Percentiles rank a stretch among this genome's conserved stretches.
Conservation (phyloP, 257 asterid species). For the Solanum pennellii region DNA sequence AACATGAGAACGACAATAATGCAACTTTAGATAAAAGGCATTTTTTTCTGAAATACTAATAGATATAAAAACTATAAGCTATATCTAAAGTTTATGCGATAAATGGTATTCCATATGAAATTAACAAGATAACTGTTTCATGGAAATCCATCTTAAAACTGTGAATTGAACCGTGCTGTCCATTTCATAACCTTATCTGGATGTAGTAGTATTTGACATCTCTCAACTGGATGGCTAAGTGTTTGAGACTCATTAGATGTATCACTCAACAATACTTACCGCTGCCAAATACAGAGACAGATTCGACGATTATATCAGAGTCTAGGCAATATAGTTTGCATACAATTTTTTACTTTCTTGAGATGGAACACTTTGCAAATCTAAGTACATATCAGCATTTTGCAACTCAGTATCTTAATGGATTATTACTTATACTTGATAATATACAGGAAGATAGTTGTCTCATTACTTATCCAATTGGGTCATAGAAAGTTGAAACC, state of each 20-base stretch:
- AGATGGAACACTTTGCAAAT: background rate
- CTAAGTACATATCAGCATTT: background rate
- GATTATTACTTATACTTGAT: background rate
- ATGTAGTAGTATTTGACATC: background rate
- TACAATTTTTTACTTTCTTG: background rate
- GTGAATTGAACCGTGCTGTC: background rate
- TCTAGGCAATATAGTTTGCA: background rate
- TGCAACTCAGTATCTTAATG: background rate
- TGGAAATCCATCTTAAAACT: background rate
- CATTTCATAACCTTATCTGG: background rate
- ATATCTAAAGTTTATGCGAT: background rate
- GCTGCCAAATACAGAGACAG: background rate
- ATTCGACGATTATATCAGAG: background rate
- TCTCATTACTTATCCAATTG: constrained; percentile 18
- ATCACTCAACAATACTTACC: background rate
- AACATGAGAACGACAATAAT: constrained; percentile 4
- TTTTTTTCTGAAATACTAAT: background rate
- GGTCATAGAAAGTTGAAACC: constrained; percentile 17
- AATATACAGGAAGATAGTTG: constrained; percentile 31
- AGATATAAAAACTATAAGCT: background rate
- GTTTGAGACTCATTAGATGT: background rate
- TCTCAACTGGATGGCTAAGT: background rate
- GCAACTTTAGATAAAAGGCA: background rate
- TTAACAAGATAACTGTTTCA: background rate
- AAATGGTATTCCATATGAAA: background rate